Evolutionary conservation across 805 yeast species (phyloP), one percentile per base, ranked within the genome.

Genomic region (Ogataea paradorogensis): DNA sequence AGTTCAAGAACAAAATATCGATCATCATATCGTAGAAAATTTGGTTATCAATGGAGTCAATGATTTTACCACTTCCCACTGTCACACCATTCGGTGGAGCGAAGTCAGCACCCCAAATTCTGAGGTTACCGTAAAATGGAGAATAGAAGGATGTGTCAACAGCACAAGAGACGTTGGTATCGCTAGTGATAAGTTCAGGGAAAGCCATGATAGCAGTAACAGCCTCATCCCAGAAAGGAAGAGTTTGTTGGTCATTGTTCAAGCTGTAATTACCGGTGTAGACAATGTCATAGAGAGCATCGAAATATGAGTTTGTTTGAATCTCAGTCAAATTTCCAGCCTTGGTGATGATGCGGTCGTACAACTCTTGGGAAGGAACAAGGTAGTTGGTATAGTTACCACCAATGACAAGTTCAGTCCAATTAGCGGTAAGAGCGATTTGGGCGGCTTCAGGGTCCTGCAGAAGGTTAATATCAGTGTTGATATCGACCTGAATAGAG

Each of bases 391-490:
- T 67, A 36, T 66, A 69, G 45, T 69, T 67, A 22, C 67, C 70
- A 36, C 71, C 73, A 42, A 69, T 62, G 40, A 53, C 53, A 9
- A 67, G 37, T 21, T 65, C 61, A 15, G 57, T 59, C 71, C 72
- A 68, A 18, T 61, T 59, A 7, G 70, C 67, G 25, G 70, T 61
- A 31, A 68, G 45, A n/a, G 61, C 68, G 9, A 65, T 66, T 50
- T 67, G 70, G 24, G 73, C 72, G 13, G 69, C 73, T 51, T 68
- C 73, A 10, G 74, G 72, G 47, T 68, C 74, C 46, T 63, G 65
- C 43, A 67, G 66, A 36, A 67, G 50, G 53, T 69, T 67, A 53
- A 69, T 65, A 46, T 69, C 73, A 27, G 71, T 65, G 56, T 65
- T 63, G 47, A 67, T 56, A 46, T 68, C 72, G 33, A 61, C 58